A percentile compares a stretch with the other conserved stretches of the same genome.
These are phyloP conservation scores for Scalesia atractyloides DNA, from an alignment of 129 eudicot species.

Conservation along the genomic window DNA sequence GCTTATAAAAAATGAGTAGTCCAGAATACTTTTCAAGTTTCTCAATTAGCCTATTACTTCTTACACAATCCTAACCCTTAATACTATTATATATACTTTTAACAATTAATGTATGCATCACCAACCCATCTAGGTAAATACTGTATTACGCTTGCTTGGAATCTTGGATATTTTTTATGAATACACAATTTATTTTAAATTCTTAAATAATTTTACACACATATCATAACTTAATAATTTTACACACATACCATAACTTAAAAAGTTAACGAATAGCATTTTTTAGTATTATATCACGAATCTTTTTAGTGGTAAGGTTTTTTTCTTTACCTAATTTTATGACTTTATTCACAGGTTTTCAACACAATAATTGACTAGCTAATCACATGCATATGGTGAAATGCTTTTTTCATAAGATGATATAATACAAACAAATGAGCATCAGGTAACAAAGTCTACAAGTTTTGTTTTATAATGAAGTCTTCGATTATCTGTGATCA, in stretches of 20 bases:
- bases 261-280: not conserved
- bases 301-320: not conserved
- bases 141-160: not conserved
- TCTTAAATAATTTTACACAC: not conserved
- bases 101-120: not conserved
- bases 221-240: too few relatives aligned
- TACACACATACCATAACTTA: too few relatives aligned
- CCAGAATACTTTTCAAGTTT: too few relatives aligned
- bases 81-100: too few relatives aligned
- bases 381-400: conserved; percentile 17
- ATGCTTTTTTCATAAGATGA: not conserved
- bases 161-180: not conserved
- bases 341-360: conserved; percentile 20
- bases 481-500: too few relatives aligned
- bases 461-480: not conserved
- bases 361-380: conserved; percentile 18
- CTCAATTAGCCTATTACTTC: too few relatives aligned
- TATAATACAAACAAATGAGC: conserved; percentile 16
- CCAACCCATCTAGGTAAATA: not conserved
- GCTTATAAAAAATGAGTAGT: too few relatives aligned
- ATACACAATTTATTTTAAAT: not conserved
- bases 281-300: not conserved
- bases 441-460: conserved; percentile 2
- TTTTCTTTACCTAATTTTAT: conserved; percentile 19
- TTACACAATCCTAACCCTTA: too few relatives aligned